Percentiles rank a stretch among this genome's conserved stretches.
phyloP scores from a whole-genome alignment of 495 filamentous ascomycete species.

The Daldinia decipiens region DNA sequence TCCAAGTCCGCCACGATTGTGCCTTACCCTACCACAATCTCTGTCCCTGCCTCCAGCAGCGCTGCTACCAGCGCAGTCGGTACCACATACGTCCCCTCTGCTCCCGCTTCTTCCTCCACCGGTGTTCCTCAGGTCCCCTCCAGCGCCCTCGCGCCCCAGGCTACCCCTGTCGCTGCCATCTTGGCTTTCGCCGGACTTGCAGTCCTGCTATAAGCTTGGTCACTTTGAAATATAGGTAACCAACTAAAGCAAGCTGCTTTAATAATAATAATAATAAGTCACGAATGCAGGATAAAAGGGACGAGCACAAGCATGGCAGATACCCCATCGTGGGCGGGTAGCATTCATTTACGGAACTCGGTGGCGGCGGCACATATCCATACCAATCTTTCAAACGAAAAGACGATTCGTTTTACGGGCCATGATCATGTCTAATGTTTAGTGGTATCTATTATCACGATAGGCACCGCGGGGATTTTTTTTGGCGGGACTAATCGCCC shows the following conservation, averaged over 20 bases:
- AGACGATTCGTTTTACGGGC: slow-evolving; percentile 4
- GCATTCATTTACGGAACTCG: slow-evolving; percentile 20
- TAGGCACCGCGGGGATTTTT: background rate
- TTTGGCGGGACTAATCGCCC: slow-evolving; percentile 14
- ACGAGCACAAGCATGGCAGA: slow-evolving; percentile 9
- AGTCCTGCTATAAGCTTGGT: slow-evolving; percentile 48
- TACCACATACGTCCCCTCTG: slow-evolving; percentile 33
- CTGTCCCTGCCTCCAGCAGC: slow-evolving; percentile 18
- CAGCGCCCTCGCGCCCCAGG: slow-evolving; percentile 42
- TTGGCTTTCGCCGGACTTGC: slow-evolving; percentile 53
- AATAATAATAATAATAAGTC: background rate
- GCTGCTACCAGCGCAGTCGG: slow-evolving; percentile 20
- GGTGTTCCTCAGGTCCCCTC: slow-evolving; percentile 39
- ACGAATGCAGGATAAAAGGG: slow-evolving; percentile 2
- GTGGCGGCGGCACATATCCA: background rate
- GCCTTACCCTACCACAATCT: slow-evolving; percentile 46
- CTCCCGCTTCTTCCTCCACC: slow-evolving; percentile 13
- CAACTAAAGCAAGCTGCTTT: background rate
- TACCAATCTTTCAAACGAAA: background rate
- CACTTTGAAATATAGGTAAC: slow-evolving; percentile 23
- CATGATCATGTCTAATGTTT: slow-evolving; percentile 18
- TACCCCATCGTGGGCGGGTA: slow-evolving; percentile 5
- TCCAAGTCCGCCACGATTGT: slow-evolving; percentile 36
- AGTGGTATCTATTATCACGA: background rate
- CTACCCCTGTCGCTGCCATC: slow-evolving; percentile 48